Percentiles rank a stretch among this genome's conserved stretches.
Evolutionary conservation across 2,329 filamentous ascomycete species (phyloP).

Genomic region (Cladosporium sp.): DNA sequence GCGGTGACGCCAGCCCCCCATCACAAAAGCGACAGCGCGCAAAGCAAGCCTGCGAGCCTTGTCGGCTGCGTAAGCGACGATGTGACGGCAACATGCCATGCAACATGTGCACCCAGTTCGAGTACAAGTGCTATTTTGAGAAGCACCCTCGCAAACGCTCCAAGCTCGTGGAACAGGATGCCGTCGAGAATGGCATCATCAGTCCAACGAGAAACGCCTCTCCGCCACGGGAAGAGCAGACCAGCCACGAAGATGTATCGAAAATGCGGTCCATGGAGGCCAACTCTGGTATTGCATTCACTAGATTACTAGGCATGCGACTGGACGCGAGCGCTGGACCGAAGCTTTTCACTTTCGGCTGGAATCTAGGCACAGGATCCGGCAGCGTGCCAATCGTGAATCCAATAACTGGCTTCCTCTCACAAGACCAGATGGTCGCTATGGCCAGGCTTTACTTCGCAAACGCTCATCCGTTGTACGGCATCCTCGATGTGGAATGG

Average conservation of each 20-base stretch:
- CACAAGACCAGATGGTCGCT: constrained; percentile 51
- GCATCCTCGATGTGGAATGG: constrained; percentile 47
- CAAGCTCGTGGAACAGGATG: constrained; percentile 38
- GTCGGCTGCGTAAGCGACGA: constrained; percentile 59
- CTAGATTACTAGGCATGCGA: constrained; percentile 54
- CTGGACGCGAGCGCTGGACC: constrained; percentile 58
- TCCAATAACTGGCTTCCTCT: constrained; percentile 50
- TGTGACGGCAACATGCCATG: constrained; percentile 59
- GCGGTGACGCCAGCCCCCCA: constrained; percentile 20
- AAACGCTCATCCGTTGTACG: constrained; percentile 56
- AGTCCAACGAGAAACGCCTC: constrained; percentile 24
- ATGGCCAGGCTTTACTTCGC: constrained; percentile 55
- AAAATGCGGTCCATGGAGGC: constrained; percentile 53
- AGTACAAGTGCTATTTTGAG: constrained; percentile 56
- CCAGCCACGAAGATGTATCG: constrained; percentile 32
- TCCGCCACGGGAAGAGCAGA: constrained; percentile 25
- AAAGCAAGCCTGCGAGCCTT: constrained; percentile 47
- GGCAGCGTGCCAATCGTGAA: constrained; percentile 26
- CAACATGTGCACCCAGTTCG: constrained; percentile 55
- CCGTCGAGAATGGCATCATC: constrained; percentile 23
- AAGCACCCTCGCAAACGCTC: constrained; percentile 40
- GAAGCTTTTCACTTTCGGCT: constrained; percentile 58
- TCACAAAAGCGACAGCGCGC: constrained; percentile 38
- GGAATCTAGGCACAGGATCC: constrained; percentile 50
- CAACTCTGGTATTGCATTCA: constrained; percentile 61